Evolutionary conservation across 495 filamentous ascomycete species (phyloP).

Genomic region (Lasiosphaeriaceae sp.): DNA sequence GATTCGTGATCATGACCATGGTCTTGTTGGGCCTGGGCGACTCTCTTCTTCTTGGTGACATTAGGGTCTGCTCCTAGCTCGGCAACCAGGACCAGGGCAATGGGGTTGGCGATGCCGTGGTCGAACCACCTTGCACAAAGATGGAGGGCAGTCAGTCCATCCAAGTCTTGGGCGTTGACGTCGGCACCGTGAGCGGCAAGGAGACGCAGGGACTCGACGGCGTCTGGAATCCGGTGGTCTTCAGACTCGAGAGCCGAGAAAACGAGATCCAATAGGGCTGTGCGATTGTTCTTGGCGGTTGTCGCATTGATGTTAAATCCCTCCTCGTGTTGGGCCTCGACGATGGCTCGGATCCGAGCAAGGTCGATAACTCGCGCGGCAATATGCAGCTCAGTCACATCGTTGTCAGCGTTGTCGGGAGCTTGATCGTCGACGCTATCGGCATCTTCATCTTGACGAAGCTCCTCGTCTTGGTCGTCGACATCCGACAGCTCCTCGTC

Average conservation of each 20-base stretch:
- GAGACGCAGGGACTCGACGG: neutral
- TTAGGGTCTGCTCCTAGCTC: neutral
- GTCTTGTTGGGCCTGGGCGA: neutral
- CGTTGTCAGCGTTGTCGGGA: no score
- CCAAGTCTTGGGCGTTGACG: neutral
- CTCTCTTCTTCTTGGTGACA: neutral
- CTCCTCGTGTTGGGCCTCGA: no score
- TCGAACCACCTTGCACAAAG: neutral
- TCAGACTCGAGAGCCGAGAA: neutral
- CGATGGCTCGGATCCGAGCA: no score
- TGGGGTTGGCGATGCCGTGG: neutral
- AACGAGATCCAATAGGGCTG: neutral
- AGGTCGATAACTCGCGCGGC: no score
- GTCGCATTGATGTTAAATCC: no score
- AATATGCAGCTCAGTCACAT: no score
- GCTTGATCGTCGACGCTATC: no score
- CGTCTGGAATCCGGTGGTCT: neutral
- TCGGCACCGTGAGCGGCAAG: slow-evolving; percentile 12
- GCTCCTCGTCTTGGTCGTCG: no score
- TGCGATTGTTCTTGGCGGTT: neutral
- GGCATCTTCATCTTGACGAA: no score
- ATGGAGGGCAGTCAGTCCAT: slow-evolving; percentile 1
- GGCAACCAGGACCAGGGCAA: neutral
- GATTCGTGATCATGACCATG: neutral
- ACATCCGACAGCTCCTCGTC: no score